Evolutionary conservation across 2,329 filamentous ascomycete species (phyloP).

Genomic region (Alternaria arbusti): DNA sequence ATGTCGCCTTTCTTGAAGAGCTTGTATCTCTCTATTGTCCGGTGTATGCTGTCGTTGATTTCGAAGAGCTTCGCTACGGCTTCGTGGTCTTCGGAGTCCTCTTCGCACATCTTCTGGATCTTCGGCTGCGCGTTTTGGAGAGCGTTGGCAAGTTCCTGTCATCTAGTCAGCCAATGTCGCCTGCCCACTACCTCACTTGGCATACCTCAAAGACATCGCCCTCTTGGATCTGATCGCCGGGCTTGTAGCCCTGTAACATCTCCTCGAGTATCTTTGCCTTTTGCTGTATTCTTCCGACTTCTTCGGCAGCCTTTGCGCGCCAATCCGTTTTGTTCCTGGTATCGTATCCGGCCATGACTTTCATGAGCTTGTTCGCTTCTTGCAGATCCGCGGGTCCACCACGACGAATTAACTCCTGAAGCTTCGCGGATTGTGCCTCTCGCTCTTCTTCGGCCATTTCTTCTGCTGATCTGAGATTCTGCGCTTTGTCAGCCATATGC

Average conservation of each 20-base stretch:
- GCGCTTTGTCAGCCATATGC: constrained; percentile 26
- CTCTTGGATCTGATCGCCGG: constrained; percentile 77
- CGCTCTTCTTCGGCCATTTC: constrained; percentile 98
- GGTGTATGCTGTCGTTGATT: constrained; percentile 98
- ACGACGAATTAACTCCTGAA: constrained; percentile 93
- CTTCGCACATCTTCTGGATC: constrained; percentile 99
- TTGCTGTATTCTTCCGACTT: constrained; percentile 92
- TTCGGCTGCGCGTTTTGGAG: constrained; percentile 95
- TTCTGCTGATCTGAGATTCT: constrained; percentile 95
- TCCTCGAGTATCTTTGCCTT: constrained; percentile 93
- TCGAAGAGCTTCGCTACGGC: constrained; percentile 94
- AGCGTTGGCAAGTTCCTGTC: constrained; percentile 81
- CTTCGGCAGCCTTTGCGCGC: constrained; percentile 94
- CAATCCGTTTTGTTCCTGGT: constrained; percentile 96
- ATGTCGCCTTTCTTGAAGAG: constrained; percentile 94
- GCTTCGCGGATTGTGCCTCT: constrained; percentile 94
- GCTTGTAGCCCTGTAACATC: constrained; percentile 82
- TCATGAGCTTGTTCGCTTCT: constrained; percentile 97
- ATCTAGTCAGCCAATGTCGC: constrained; percentile 21
- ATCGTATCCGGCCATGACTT: constrained; percentile 98
- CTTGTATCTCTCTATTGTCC: constrained; percentile 94
- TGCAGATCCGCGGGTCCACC: constrained; percentile 92
- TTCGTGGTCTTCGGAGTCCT: constrained; percentile 95
- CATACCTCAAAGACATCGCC: constrained; percentile 71
- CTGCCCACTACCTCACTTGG: constrained; percentile 29